Conservation (phyloP, 306 rosid genomes). For the Begonia fuchsioides region DNA sequence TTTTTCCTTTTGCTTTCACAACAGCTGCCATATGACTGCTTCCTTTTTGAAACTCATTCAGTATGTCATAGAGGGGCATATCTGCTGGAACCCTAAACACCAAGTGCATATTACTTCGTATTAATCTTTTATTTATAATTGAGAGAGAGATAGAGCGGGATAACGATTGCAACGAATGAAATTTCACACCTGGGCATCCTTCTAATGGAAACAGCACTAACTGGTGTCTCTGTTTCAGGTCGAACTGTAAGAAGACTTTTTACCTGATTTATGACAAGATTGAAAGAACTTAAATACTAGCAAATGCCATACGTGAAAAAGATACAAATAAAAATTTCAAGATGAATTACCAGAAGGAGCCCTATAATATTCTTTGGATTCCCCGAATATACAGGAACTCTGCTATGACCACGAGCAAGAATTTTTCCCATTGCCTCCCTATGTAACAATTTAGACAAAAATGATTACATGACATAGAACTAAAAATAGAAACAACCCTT, state of each 20-base stretch:
- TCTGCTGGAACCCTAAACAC: constrained; percentile 81
- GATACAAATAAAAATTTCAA: background rate
- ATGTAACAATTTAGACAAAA: constrained; percentile 5
- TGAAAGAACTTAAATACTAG: constrained; percentile 1
- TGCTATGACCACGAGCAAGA: constrained; percentile 95
- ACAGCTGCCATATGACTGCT: constrained; percentile 99
- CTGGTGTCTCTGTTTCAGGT: constrained; percentile 96
- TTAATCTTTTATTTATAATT: too few species aligned
- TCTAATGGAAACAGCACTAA: constrained; percentile 82
- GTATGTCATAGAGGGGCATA: constrained; percentile 93
- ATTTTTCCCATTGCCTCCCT: constrained; percentile 99
- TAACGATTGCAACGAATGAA: background rate
- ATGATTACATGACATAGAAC: background rate
- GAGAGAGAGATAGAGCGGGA: background rate
- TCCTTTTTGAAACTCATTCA: constrained; percentile 95
- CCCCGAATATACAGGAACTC: constrained; percentile 94
- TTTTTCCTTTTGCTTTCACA: constrained; percentile 54
- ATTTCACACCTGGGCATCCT: constrained; percentile 78
- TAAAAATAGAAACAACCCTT: too few species aligned
- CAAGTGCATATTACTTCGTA: background rate
- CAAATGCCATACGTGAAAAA: constrained; percentile 6
- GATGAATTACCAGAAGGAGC: constrained; percentile 48
- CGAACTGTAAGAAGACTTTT: constrained; percentile 93
- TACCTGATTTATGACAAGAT: constrained; percentile 34
- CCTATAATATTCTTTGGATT: constrained; percentile 84